A percentile compares a stretch with the other conserved stretches of the same genome.
phyloP scores from a whole-genome alignment of 352 stramenopile genomes.

The Phytophthora chlamydospora region DNA sequence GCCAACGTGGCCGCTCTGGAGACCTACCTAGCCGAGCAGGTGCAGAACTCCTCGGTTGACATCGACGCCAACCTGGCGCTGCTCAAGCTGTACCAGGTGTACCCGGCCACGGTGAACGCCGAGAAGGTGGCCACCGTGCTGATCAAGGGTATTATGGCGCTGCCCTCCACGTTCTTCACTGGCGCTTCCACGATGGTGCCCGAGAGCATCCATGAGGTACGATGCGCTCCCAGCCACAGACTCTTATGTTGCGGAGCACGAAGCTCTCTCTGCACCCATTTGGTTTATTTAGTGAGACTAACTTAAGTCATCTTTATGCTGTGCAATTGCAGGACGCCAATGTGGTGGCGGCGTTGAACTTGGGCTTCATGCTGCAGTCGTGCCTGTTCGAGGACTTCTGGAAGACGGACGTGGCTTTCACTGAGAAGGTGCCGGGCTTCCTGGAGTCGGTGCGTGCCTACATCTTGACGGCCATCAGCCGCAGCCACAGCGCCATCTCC shows the following conservation, averaged over 20 bases:
- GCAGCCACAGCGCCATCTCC: constrained; percentile 76
- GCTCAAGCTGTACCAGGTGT: constrained; percentile 85
- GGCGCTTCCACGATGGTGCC: constrained; percentile 72
- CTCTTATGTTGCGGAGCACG: background rate
- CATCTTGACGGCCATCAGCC: constrained; percentile 72
- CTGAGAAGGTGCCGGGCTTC: constrained; percentile 70
- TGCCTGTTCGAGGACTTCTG: constrained; percentile 87
- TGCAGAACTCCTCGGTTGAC: constrained; percentile 62
- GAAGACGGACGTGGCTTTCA: constrained; percentile 66
- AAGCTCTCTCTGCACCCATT: too few relatives aligned
- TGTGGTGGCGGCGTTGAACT: constrained; percentile 58
- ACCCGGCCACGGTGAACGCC: constrained; percentile 59
- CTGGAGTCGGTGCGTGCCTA: constrained; percentile 76
- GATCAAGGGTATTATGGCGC: constrained; percentile 68
- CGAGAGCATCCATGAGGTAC: constrained; percentile 71
- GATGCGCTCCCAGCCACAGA: constrained; percentile 3
- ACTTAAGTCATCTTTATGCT: constrained; percentile 9
- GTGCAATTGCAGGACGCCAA: constrained; percentile 49
- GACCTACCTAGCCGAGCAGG: constrained; percentile 79
- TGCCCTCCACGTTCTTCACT: constrained; percentile 81
- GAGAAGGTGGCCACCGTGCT: constrained; percentile 72
- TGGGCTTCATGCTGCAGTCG: constrained; percentile 78
- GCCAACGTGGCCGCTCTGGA: constrained; percentile 59
- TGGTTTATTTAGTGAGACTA: background rate
- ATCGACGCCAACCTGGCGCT: constrained; percentile 82